A percentile compares a stretch with the other conserved stretches of the same genome.
Evolutionary conservation across 2,329 filamentous ascomycete species (phyloP).

Genomic region (Chaetomiaceae sp.): DNA sequence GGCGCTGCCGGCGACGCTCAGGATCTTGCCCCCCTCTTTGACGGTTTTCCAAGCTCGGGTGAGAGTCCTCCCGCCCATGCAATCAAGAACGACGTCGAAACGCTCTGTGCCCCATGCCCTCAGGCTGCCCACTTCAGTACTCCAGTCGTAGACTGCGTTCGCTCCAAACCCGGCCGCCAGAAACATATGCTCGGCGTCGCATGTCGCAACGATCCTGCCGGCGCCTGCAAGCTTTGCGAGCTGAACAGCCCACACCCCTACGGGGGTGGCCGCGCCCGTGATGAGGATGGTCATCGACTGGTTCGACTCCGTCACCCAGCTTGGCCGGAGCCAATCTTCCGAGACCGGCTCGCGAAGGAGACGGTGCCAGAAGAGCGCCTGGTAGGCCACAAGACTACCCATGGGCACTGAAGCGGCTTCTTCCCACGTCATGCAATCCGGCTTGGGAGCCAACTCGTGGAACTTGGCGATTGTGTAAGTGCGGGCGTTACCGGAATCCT

Average conservation of each 20-base stretch:
- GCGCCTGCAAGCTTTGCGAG: slow-evolving; percentile 25
- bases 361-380: slow-evolving; percentile 25
- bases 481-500: slow-evolving; percentile 24
- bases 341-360: slow-evolving; percentile 11
- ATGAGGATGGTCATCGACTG: slow-evolving; percentile 23
- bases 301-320: not conserved
- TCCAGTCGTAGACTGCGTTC: slow-evolving; percentile 22
- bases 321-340: not conserved
- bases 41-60: slow-evolving; percentile 18
- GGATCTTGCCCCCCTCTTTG: slow-evolving; percentile 17
- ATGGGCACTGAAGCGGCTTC: slow-evolving; percentile 26
- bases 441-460: slow-evolving; percentile 22
- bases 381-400: slow-evolving; percentile 26
- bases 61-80: slow-evolving; percentile 21
- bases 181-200: slow-evolving; percentile 15
- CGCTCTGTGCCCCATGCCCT: slow-evolving; percentile 8
- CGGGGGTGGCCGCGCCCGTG: slow-evolving; percentile 25
- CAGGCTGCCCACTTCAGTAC: slow-evolving; percentile 9
- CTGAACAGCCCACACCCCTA: slow-evolving; percentile 27
- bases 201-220: slow-evolving; percentile 21
- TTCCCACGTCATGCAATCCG: slow-evolving; percentile 25
- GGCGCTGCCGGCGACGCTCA: slow-evolving; percentile 17
- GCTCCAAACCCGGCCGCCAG: slow-evolving; percentile 22
- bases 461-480: slow-evolving; percentile 19
- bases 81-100: slow-evolving; percentile 25